These are phyloP conservation scores for Phaeophleospora eucalypticola DNA, from an alignment of 2,329 filamentous ascomycete genomes.

Conservation along the genomic window DNA sequence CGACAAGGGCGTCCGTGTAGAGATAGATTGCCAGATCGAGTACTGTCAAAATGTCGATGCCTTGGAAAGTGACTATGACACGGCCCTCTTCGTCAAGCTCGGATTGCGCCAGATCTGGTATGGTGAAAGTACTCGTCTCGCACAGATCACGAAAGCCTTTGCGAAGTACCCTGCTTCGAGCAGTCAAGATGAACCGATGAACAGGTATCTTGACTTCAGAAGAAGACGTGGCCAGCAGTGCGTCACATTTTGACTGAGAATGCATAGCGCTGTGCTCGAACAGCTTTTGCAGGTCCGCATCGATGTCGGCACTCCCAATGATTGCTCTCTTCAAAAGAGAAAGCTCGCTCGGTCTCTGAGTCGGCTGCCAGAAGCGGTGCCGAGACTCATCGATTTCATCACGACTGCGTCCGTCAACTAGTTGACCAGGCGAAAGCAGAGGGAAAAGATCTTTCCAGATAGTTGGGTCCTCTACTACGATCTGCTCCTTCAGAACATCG, in stretches of 20 bases:
- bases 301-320: conserved; percentile 62
- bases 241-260: conserved; percentile 42
- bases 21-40: conserved; percentile 75
- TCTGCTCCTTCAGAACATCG: conserved; percentile 69
- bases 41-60: conserved; percentile 71
- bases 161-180: conserved; percentile 67
- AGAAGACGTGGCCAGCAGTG: conserved; percentile 49
- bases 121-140: conserved; percentile 50
- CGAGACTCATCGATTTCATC: conserved; percentile 43
- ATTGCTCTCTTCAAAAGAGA: conserved; percentile 54
- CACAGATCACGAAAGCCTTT: conserved; percentile 57
- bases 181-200: conserved; percentile 75
- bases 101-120: conserved; percentile 60
- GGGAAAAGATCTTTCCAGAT: conserved; percentile 71
- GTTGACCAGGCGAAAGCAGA: conserved; percentile 63
- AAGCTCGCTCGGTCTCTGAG: conserved; percentile 44
- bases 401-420: conserved; percentile 36
- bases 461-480: conserved; percentile 61
- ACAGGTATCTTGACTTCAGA: conserved; percentile 72
- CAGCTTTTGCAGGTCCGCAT: conserved; percentile 56
- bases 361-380: conserved; percentile 47
- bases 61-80: conserved; percentile 60
- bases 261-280: conserved; percentile 37
- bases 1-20: conserved; percentile 75
- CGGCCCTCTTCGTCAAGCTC: conserved; percentile 49